These are phyloP conservation scores for Fibroporia radiculosa DNA, from an alignment of 768 basidiomycete genomes.

Conservation along the genomic window DNA sequence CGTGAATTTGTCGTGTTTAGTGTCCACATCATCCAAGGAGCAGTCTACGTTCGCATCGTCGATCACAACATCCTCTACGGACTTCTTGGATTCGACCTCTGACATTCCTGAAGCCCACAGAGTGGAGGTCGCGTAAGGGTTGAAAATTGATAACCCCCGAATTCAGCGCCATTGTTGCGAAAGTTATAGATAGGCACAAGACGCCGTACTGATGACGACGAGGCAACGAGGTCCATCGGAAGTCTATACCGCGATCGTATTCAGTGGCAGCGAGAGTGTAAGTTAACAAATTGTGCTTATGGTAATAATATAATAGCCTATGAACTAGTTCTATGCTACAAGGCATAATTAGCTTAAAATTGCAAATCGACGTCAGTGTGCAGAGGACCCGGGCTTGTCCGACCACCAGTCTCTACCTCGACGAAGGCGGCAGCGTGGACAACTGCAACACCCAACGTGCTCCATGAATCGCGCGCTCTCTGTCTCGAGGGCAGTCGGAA, in stretches of 20 bases:
- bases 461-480: conserved; percentile 48
- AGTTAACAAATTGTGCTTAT: too few species aligned
- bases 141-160: too few species aligned
- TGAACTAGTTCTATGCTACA: too few species aligned
- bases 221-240: too few species aligned
- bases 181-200: too few species aligned
- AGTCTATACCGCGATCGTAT: too few species aligned
- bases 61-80: neutral
- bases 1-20: conserved; percentile 5
- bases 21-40: neutral
- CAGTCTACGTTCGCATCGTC: neutral
- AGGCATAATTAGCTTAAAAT: neutral
- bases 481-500: conserved; percentile 44
- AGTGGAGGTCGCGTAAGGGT: too few species aligned
- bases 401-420: neutral
- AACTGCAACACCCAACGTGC: conserved; percentile 2
- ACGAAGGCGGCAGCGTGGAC: conserved; percentile 2
- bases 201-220: too few species aligned
- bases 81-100: conserved; percentile 4
- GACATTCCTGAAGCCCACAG: too few species aligned
- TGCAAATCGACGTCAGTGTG: neutral
- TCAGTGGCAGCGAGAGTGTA: too few species aligned
- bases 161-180: too few species aligned
- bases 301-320: too few species aligned
- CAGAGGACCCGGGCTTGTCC: conserved; percentile 1